phyloP scores from a whole-genome alignment of 1,284 basidiomycete species.

The Leucoagaricus sp. region DNA sequence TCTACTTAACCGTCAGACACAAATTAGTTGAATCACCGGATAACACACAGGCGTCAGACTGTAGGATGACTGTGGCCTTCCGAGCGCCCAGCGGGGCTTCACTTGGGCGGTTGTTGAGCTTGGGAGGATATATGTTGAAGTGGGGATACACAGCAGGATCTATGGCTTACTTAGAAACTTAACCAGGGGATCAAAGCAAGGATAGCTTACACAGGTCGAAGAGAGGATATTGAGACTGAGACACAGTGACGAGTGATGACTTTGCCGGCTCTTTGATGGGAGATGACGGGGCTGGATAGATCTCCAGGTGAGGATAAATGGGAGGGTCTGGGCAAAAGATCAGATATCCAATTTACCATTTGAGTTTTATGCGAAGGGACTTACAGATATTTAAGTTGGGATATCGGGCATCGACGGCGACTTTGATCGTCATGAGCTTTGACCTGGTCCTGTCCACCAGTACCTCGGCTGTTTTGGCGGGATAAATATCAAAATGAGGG shows the following conservation, averaged over 20 bases:
- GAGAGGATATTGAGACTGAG: constrained; percentile 20
- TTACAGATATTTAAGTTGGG: constrained; percentile 26
- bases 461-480: constrained; percentile 8
- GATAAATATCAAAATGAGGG: constrained; percentile 26
- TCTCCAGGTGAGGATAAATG: constrained; percentile 36
- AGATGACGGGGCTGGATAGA: constrained; percentile 23
- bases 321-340: constrained; percentile 25
- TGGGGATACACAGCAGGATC: constrained; percentile 41
- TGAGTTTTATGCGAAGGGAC: constrained; percentile 11
- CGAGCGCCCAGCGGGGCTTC: neutral
- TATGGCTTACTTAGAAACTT: constrained; percentile 14
- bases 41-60: neutral
- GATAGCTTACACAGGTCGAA: constrained; percentile 27
- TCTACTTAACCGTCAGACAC: neutral
- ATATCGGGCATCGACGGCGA: constrained; percentile 4
- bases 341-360: neutral
- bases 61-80: neutral
- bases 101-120: neutral
- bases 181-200: neutral
- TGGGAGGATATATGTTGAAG: constrained; percentile 40
- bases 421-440: neutral
- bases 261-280: neutral
- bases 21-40: neutral
- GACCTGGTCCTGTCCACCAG: neutral
- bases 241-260: neutral